These are phyloP conservation scores for Leccinum olivaceopallidum DNA, from an alignment of 768 basidiomycete species.

Conservation along the genomic window DNA sequence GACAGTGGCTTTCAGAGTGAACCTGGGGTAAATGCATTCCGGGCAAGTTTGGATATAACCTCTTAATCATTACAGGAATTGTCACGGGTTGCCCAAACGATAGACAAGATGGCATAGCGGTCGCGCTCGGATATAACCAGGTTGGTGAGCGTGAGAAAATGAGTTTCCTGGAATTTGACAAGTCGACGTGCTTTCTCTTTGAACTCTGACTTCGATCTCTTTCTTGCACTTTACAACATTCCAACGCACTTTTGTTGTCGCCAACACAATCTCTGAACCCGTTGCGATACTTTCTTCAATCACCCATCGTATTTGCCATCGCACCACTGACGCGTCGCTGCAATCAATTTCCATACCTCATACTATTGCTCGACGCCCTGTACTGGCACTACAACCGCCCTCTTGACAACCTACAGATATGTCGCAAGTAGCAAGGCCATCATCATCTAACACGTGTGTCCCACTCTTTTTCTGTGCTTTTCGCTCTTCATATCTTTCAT, in stretches of 20 bases:
- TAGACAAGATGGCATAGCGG: too few species aligned
- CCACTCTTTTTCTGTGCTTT: conserved; percentile 2
- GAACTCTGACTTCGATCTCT: conserved; percentile 34
- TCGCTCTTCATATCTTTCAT: conserved; percentile 4
- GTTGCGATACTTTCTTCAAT: conserved; percentile 17
- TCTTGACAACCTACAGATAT: conserved; percentile 21
- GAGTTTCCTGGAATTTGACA: conserved; percentile 28
- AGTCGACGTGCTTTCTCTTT: conserved; percentile 22
- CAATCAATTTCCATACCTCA: conserved; percentile 20
- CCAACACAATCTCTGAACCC: conserved; percentile 12
- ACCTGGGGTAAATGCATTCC: too few species aligned
- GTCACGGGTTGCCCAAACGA: too few species aligned
- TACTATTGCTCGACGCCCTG: conserved; percentile 13
- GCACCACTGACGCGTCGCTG: conserved; percentile 24
- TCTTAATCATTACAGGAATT: too few species aligned
- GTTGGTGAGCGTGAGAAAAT: conserved; percentile 18
- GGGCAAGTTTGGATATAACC: too few species aligned
- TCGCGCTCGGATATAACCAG: background rate
- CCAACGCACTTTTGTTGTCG: conserved; percentile 14
- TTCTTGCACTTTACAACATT: conserved; percentile 15
- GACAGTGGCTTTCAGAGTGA: too few species aligned
- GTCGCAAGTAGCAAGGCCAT: conserved; percentile 35
- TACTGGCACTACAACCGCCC: conserved; percentile 12
- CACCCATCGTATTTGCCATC: conserved; percentile 17
- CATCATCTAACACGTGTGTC: conserved; percentile 33